A percentile compares a stretch with the other conserved stretches of the same genome.
phyloP scores from a whole-genome alignment of 371 early-diverging fungal species.

The Vairimorpha necatrix region DNA sequence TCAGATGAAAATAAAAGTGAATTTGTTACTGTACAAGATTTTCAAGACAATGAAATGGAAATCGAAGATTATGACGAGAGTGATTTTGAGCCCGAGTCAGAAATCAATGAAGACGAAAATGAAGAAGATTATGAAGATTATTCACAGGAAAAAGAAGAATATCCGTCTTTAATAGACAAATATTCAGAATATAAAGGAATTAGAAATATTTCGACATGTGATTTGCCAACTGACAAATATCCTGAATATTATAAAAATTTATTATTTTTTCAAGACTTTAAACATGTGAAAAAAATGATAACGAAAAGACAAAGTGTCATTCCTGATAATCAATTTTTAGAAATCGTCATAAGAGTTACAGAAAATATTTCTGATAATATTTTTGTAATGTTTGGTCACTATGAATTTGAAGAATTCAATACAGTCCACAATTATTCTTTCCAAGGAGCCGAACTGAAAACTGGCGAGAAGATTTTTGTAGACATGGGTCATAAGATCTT shows the following conservation, averaged over 20 bases:
- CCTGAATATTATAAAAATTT: conserved; percentile 56
- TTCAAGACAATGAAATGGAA: conserved; percentile 33
- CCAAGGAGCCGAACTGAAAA: neutral
- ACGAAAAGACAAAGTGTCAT: conserved; percentile 23
- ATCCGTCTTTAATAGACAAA: conserved; percentile 41
- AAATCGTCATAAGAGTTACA: conserved; percentile 33
- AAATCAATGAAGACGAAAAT: conserved; percentile 4
- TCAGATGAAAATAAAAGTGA: neutral
- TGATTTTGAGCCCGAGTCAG: conserved; percentile 13
- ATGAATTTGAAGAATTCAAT: conserved; percentile 42
- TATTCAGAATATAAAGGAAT: conserved; percentile 52
- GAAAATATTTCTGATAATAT: conserved; percentile 3
- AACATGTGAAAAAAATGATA: conserved; percentile 30
- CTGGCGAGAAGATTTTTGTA: conserved; percentile 22
- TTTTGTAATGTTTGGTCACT: conserved; percentile 43
- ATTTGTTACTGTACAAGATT: conserved; percentile 1
- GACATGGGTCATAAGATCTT: conserved; percentile 52
- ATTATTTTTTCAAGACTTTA: conserved; percentile 51
- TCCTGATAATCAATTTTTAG: conserved; percentile 22
- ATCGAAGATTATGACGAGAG: neutral
- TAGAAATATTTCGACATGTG: conserved; percentile 50
- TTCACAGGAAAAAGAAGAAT: conserved; percentile 16
- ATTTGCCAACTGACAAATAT: conserved; percentile 36
- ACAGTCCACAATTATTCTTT: conserved; percentile 51
- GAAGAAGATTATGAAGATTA: neutral